Evolutionary conservation across 441 rosid genomes (phyloP).

Genomic region (Gossypium schwendimanii): DNA sequence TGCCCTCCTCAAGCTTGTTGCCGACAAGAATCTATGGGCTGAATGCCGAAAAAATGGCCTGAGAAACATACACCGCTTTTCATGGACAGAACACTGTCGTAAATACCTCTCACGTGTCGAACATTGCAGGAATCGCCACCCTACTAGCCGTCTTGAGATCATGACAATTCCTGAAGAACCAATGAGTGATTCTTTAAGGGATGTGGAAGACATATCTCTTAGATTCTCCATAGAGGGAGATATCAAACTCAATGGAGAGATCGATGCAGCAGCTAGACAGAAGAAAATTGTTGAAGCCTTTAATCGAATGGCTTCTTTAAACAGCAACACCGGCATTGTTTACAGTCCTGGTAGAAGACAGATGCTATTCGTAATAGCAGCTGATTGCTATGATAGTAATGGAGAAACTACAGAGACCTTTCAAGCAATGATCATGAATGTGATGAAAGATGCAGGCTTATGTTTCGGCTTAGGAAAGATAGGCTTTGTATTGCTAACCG

Average conservation of each 20-base stretch:
- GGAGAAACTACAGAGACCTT: constrained; percentile 41
- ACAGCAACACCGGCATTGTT: constrained; percentile 31
- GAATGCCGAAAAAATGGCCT: constrained; percentile 58
- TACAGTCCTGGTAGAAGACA: constrained; percentile 73
- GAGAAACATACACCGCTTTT: constrained; percentile 51
- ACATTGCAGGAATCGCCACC: constrained; percentile 74
- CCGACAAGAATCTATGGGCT: constrained; percentile 50
- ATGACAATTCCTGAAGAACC: constrained; percentile 70
- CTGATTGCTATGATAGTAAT: constrained; percentile 45
- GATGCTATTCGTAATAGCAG: constrained; percentile 61
- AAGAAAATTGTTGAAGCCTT: constrained; percentile 71
- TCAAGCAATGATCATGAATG: constrained; percentile 46
- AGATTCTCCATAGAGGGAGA: constrained; percentile 75
- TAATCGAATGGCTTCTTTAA: constrained; percentile 42
- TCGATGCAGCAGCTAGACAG: constrained; percentile 62
- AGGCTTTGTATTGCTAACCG: constrained; percentile 62
- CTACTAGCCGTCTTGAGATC: constrained; percentile 55
- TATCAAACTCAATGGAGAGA: constrained; percentile 58
- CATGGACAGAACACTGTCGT: constrained; percentile 71
- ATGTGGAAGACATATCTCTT: constrained; percentile 71
- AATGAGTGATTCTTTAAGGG: constrained; percentile 76
- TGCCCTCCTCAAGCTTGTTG: constrained; percentile 60
- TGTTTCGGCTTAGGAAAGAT: constrained; percentile 39
- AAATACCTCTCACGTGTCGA: constrained; percentile 77
- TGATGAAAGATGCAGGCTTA: constrained; percentile 55